A percentile compares a stretch with the other conserved stretches of the same genome.
Conservation (phyloP, 2,329 filamentous ascomycete genomes). For the Xylaria sp. region DNA sequence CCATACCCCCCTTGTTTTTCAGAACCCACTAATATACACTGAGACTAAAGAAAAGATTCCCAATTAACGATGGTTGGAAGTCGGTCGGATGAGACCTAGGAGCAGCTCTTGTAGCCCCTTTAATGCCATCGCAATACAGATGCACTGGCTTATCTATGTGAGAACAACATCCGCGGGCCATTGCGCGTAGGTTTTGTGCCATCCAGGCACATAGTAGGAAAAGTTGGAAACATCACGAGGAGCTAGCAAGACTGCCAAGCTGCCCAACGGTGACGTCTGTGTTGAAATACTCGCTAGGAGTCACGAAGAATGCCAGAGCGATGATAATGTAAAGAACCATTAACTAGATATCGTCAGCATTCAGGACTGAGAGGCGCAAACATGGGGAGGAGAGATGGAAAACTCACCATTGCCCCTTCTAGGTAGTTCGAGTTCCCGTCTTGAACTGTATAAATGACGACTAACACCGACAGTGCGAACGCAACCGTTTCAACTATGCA, state of each 20-base stretch:
- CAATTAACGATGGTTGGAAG: conserved; percentile 2
- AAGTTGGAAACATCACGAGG: conserved; percentile 9
- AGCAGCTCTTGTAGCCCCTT: conserved; percentile 5
- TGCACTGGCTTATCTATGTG: background rate
- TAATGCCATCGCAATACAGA: background rate
- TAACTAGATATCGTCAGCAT: conserved; percentile 37
- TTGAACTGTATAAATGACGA: conserved; percentile 76
- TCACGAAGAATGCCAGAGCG: conserved; percentile 62
- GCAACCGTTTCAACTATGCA: conserved; percentile 69
- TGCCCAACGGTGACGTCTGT: conserved; percentile 29
- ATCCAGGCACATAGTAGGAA: conserved; percentile 3
- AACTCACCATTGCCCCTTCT: conserved; percentile 71
- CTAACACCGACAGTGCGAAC: conserved; percentile 74
- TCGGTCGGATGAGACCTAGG: background rate
- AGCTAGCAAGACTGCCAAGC: conserved; percentile 11
- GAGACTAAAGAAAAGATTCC: conserved; percentile 9
- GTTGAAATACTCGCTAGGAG: conserved; percentile 53
- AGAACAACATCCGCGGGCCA: conserved; percentile 2
- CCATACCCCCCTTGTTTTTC: conserved; percentile 9
- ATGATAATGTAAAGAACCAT: conserved; percentile 61
- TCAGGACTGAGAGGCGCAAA: background rate
- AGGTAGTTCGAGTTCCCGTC: conserved; percentile 86
- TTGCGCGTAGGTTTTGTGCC: conserved; percentile 1
- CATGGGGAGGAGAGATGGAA: background rate
- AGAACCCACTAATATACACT: conserved; percentile 14